A percentile compares a stretch with the other conserved stretches of the same genome.
Evolutionary conservation across 345 rosid species (phyloP).

Genomic region (Angophora floribunda): DNA sequence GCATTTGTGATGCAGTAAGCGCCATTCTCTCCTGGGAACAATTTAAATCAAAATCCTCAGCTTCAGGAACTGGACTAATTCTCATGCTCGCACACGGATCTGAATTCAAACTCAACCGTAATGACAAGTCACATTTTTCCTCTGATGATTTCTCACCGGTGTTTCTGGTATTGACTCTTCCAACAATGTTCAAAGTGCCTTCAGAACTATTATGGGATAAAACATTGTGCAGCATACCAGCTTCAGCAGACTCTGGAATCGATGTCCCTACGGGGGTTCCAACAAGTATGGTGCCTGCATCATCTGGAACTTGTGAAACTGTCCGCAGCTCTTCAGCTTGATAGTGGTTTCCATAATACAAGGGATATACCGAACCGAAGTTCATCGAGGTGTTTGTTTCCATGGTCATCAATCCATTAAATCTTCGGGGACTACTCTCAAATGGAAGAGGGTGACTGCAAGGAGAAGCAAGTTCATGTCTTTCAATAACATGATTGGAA

Average conservation of each 20-base stretch:
- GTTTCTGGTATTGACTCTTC: constrained; percentile 10
- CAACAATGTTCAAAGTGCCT: constrained; percentile 6
- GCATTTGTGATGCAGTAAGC: constrained; percentile 6
- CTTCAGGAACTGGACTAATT: constrained; percentile 27
- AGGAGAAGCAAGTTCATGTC: constrained; percentile 17
- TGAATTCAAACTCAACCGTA: constrained; percentile 62
- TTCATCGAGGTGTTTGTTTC: constrained; percentile 20
- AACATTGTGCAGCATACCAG: constrained; percentile 14
- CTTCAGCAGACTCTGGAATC: constrained; percentile 18
- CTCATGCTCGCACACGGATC: constrained; percentile 29
- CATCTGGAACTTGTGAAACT: constrained; percentile 25
- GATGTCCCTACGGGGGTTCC: constrained; percentile 67
- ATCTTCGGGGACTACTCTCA: constrained; percentile 15
- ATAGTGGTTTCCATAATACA: constrained; percentile 48
- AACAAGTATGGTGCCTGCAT: constrained; percentile 27
- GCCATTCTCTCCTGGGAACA: constrained; percentile 19
- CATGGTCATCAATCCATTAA: constrained; percentile 14
- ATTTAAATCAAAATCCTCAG: constrained; percentile 17
- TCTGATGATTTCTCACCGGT: constrained; percentile 18
- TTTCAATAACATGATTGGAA: constrained; percentile 7
- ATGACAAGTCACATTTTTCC: constrained; percentile 63
- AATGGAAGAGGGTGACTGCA: constrained; percentile 25
- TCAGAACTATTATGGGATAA: constrained; percentile 14
- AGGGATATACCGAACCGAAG: constrained; percentile 60
- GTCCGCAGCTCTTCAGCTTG: constrained; percentile 21